Conservation (phyloP, 352 stramenopile species). For the Globisporangium rhizosaccharum region DNA sequence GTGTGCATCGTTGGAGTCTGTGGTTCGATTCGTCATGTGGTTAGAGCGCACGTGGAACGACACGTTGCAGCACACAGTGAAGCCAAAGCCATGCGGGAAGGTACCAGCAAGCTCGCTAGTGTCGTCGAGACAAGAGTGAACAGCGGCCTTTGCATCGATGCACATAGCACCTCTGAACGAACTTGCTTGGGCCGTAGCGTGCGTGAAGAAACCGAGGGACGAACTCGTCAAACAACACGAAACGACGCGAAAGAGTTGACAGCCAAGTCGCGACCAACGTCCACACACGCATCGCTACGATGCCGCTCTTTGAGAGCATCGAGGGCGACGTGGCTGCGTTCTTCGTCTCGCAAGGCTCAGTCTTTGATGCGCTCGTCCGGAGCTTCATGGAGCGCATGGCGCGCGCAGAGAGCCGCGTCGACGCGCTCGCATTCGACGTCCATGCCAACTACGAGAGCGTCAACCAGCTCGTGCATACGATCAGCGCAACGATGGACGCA, state of each 20-base stretch:
- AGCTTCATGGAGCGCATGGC: constrained; percentile 50
- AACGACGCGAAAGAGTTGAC: constrained; percentile 2
- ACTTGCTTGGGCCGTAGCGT: too few relatives aligned
- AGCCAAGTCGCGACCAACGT: not conserved
- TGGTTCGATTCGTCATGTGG: too few relatives aligned
- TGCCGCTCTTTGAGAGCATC: constrained; percentile 65
- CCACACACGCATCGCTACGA: constrained; percentile 7
- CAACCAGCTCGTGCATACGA: constrained; percentile 23
- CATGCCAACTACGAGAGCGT: constrained; percentile 26
- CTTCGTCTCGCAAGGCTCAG: constrained; percentile 67
- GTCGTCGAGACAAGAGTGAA: too few relatives aligned
- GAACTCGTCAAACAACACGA: not conserved
- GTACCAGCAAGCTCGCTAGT: too few relatives aligned
- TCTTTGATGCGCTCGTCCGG: constrained; percentile 54
- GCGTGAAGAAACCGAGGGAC: too few relatives aligned
- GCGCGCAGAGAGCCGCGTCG: constrained; percentile 33
- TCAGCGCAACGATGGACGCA: constrained; percentile 9
- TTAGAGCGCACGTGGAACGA: too few relatives aligned
- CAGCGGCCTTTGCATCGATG: too few relatives aligned
- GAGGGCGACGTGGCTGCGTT: constrained; percentile 57
- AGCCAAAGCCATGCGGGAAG: too few relatives aligned
- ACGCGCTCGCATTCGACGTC: constrained; percentile 26
- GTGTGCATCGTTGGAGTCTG: too few relatives aligned
- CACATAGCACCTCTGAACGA: too few relatives aligned
- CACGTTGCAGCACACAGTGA: too few relatives aligned